Percentiles rank a stretch among this genome's conserved stretches.
These are phyloP conservation scores for Fusarium multiceps DNA, from an alignment of 2,329 filamentous ascomycete species.

Conservation along the genomic window DNA sequence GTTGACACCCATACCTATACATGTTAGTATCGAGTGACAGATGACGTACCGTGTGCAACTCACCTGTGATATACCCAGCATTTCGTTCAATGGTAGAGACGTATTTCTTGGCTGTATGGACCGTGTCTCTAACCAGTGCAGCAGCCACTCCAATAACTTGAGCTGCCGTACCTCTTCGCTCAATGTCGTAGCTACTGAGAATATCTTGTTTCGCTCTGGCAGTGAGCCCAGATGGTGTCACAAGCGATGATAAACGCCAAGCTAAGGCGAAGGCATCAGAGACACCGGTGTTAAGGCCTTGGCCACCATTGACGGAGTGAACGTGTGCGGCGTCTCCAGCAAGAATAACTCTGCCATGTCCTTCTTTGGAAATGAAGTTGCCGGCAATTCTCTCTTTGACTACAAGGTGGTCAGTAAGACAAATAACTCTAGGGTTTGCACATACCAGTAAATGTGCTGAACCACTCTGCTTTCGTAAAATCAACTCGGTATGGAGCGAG, in stretches of 20 bases:
- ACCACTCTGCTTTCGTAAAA: conserved; percentile 60
- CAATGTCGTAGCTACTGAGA: conserved; percentile 57
- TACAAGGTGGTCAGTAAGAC: too few relatives aligned
- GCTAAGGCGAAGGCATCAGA: conserved; percentile 66
- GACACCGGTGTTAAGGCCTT: conserved; percentile 69
- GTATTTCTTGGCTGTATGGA: conserved; percentile 57
- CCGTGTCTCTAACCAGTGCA: conserved; percentile 58
- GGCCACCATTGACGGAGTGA: conserved; percentile 66
- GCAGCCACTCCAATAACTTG: conserved; percentile 61
- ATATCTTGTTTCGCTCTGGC: conserved; percentile 36
- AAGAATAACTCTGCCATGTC: conserved; percentile 60
- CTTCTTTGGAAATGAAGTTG: conserved; percentile 54
- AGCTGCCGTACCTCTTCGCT: conserved; percentile 57
- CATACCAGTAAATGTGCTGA: conserved; percentile 60
- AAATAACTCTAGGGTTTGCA: too few relatives aligned
- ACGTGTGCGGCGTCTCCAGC: conserved; percentile 69
- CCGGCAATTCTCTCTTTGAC: conserved; percentile 54
- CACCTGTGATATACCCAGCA: conserved; percentile 61
- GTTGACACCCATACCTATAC: conserved; percentile 28
- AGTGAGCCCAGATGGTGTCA: conserved; percentile 39
- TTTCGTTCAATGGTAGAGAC: conserved; percentile 60
- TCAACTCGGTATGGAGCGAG: conserved; percentile 57
- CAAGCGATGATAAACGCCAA: conserved; percentile 59
- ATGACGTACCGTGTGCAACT: neutral
- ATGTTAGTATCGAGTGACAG: neutral